Base-by-base conservation (phyloP, 1,284 basidiomycete genomes). In the Nidula niveotomentosa region DNA sequence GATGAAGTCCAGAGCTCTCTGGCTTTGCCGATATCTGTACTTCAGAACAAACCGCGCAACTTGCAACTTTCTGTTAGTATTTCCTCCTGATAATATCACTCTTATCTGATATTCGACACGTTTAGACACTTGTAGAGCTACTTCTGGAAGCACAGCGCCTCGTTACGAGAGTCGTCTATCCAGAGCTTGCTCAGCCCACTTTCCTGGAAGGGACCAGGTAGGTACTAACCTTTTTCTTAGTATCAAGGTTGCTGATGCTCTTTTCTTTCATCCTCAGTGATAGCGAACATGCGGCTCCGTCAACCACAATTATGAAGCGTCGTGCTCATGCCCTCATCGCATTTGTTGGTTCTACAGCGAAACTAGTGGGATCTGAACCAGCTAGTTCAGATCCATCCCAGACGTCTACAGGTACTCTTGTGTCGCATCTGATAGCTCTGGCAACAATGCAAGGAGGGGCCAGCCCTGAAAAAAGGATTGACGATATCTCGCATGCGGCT, bases 101-200 rank as follows among this genome's bases (percentile, higher is more conserved):
- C 13, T 53, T 56, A 6, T 60, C 58, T 61, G 57, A 36, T 65
- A 37, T 33, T 45, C 3, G 36, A 17, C 36, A 35, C n/a, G n/a
- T 23, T 12, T 34, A 93, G 85, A 79, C 85, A 6, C 70, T 93
- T 46, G 76, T 81, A 3, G 87, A 91, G 63, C 73, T 91, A 12
- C 71, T 93, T 18, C 72, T 72, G 18, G 94, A 96, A 69, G 79
- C 83, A 6, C 73, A 79, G 41, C 76, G 88, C 13, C 77, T 94
- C 10, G 65, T 83, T n/a, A 66, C 68, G 0, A 76, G 77, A 49
- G 65, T 83, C n/a, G 59, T 69, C 34, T 66, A 69, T 55, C 76
- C 79, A 8, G 69, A 76, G 13, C 67, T 64, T 18, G 60, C 62
- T 0, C 66, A 69, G n/a, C 65, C 76, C n/a, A 74, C 80, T 0